Conservation (phyloP, 208 protist genomes). For the Leishmania martiniquensis region DNA sequence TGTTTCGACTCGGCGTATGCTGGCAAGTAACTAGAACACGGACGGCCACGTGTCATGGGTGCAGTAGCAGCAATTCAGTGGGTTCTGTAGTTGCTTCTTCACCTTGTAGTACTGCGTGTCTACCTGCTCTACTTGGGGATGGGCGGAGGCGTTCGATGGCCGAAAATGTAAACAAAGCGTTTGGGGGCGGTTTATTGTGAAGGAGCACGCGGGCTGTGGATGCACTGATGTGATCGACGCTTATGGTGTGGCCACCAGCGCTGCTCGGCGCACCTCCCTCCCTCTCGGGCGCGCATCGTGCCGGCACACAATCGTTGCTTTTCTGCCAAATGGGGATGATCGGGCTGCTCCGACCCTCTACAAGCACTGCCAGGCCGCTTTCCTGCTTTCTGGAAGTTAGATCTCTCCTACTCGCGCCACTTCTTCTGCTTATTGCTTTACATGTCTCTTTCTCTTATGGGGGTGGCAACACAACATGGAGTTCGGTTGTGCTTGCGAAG, state of each 20-base stretch:
- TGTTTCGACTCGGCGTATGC: not conserved
- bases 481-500: not conserved
- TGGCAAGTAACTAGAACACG: not conserved
- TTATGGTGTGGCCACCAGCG: not conserved
- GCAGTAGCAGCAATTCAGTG: not conserved
- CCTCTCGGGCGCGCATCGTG: not conserved
- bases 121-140: not conserved
- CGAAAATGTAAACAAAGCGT: not conserved
- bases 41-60: not conserved
- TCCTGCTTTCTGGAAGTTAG: not conserved
- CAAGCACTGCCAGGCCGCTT: not conserved
- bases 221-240: not conserved
- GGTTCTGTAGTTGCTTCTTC: not conserved
- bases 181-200: too few species aligned
- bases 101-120: not conserved
- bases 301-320: not conserved
- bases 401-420: not conserved
- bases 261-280: not conserved
- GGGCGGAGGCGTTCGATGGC: too few species aligned
- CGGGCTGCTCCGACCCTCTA: not conserved
- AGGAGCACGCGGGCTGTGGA: not conserved
- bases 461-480: not conserved
- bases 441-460: constrained; percentile 8
- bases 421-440: not conserved
- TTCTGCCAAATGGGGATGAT: not conserved